Evolutionary conservation across 805 yeast genomes (phyloP).

Genomic region (Cyberlindnera americana): DNA sequence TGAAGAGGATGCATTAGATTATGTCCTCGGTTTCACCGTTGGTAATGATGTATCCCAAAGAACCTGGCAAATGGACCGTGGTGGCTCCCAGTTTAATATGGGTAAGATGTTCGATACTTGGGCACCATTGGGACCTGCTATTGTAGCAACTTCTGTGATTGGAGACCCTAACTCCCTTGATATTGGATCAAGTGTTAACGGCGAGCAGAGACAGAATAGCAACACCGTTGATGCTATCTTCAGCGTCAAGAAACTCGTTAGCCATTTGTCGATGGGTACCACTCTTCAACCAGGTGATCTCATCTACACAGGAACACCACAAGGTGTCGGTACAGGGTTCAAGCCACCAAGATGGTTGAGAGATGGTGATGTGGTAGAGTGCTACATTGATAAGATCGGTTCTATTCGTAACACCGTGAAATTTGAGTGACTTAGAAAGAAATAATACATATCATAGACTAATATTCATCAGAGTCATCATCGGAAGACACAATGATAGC

Average conservation of each 20-base stretch:
- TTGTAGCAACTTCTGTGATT: slow-evolving; percentile 35
- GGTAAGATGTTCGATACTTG: slow-evolving; percentile 54
- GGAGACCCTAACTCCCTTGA: slow-evolving; percentile 31
- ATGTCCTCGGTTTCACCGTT: slow-evolving; percentile 49
- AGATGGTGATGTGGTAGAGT: slow-evolving; percentile 42
- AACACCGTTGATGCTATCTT: slow-evolving; percentile 48
- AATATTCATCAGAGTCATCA: neutral
- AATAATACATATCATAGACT: neutral
- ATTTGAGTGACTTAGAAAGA: slow-evolving; percentile 6
- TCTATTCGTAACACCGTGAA: slow-evolving; percentile 33
- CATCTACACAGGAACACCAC: slow-evolving; percentile 55
- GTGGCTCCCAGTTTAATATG: slow-evolving; percentile 50
- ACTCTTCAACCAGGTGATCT: slow-evolving; percentile 52
- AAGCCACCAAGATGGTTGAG: slow-evolving; percentile 40
- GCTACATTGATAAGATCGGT: slow-evolving; percentile 42
- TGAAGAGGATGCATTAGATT: slow-evolving; percentile 39
- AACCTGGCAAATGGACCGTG: slow-evolving; percentile 51
- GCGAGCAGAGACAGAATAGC: slow-evolving; percentile 43
- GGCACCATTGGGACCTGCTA: slow-evolving; percentile 57
- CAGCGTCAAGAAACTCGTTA: slow-evolving; percentile 38
- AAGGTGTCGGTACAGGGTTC: slow-evolving; percentile 50
- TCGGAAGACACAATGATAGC: neutral
- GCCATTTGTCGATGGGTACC: slow-evolving; percentile 48
- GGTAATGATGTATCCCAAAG: slow-evolving; percentile 58
- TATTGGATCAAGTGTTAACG: slow-evolving; percentile 43